Evolutionary conservation across 192 early-diverging fungal species (phyloP).

Genomic region (Linnemannia elongata): DNA sequence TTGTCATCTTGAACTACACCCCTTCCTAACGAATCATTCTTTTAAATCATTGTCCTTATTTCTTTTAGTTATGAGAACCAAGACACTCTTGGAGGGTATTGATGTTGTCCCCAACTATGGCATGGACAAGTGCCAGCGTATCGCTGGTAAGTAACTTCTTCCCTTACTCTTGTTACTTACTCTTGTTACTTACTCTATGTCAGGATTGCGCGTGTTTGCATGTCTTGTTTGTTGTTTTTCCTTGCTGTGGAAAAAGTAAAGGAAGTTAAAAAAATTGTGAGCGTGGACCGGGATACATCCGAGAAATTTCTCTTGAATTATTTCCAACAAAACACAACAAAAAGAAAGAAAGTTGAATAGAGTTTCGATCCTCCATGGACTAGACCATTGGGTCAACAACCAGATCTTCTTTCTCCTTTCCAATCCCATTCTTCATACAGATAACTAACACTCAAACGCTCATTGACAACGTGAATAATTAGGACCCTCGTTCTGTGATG

Average conservation of each 20-base stretch:
- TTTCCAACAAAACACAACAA: not conserved
- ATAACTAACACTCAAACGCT: not conserved
- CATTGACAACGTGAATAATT: not conserved
- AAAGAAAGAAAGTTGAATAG: not conserved
- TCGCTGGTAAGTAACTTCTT: conserved; percentile 31
- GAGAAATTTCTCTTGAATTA: not conserved
- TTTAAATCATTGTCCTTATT: not conserved
- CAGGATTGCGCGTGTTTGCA: not conserved
- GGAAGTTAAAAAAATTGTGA: not conserved
- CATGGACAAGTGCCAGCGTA: conserved; percentile 47
- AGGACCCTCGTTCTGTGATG: conserved; percentile 48
- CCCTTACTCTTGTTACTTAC: not conserved
- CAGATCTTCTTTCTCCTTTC: not conserved
- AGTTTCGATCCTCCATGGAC: conserved; percentile 3
- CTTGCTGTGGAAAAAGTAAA: not conserved
- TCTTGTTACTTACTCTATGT: not conserved
- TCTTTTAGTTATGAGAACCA: conserved; percentile 43
- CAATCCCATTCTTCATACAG: not conserved
- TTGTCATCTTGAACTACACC: too few species aligned
- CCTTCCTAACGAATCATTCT: not conserved
- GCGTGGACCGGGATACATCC: not conserved
- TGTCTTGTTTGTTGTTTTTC: not conserved
- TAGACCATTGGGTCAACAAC: not conserved
- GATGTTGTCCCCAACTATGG: conserved; percentile 43
- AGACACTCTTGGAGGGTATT: conserved; percentile 36